phyloP scores from a whole-genome alignment of 306 rosid genomes.

The Echinosophora koreensis region DNA sequence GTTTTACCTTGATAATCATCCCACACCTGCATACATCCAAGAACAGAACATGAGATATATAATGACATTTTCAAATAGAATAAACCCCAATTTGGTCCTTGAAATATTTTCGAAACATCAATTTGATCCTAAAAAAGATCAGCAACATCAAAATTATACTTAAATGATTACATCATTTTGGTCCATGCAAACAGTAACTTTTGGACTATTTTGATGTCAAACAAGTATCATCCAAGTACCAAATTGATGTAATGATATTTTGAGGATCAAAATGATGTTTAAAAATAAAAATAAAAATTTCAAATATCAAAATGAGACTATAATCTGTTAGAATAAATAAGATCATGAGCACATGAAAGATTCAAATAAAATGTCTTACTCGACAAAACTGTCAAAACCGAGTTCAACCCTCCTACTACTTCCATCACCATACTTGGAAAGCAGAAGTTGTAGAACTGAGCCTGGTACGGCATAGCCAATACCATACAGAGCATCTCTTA shows the following conservation, averaged over 20 bases:
- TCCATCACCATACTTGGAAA: conserved; percentile 75
- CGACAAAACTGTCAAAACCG: conserved; percentile 78
- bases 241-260: conserved; percentile 17
- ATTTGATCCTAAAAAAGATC: conserved; percentile 28
- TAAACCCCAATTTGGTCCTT: conserved; percentile 28
- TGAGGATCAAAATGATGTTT: neutral
- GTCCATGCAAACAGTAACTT: neutral
- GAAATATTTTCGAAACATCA: conserved; percentile 12
- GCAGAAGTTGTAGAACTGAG: conserved; percentile 76
- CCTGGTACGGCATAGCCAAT: conserved; percentile 78
- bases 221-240: neutral
- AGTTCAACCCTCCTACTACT: conserved; percentile 69
- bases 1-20: conserved; percentile 83
- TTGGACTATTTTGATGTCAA: neutral
- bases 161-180: conserved; percentile 33
- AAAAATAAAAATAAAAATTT: neutral
- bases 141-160: conserved; percentile 18
- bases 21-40: conserved; percentile 78
- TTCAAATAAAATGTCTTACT: conserved; percentile 63
- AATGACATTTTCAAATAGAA: conserved; percentile 24
- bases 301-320: neutral
- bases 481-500: conserved; percentile 91
- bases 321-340: neutral
- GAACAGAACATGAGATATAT: conserved; percentile 51
- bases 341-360: conserved; percentile 7